These are phyloP conservation scores for Wickerhamiella infanticola DNA, from an alignment of 1,139 yeast genomes.

Conservation along the genomic window DNA sequence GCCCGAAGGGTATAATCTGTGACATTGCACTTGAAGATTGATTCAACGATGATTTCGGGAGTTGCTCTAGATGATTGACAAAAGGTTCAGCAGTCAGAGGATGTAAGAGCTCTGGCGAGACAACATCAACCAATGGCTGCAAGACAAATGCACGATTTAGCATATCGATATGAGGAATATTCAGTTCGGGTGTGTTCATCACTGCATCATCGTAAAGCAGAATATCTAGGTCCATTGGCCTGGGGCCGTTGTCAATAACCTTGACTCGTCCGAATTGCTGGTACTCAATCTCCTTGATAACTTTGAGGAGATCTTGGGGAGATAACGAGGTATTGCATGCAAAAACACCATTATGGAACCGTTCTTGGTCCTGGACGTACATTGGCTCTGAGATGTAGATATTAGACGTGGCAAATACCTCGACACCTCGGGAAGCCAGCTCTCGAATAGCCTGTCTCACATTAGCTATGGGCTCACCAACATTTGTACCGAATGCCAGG, in stretches of 20 bases:
- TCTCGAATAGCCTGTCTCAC: conserved; percentile 42
- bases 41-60: conserved; percentile 26
- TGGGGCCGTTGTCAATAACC: conserved; percentile 75
- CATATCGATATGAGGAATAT: conserved; percentile 78
- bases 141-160: conserved; percentile 81
- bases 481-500: conserved; percentile 81
- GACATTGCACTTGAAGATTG: conserved; percentile 21
- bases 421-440: conserved; percentile 31
- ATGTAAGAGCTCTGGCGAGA: conserved; percentile 48
- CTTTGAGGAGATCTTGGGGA: conserved; percentile 48
- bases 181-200: conserved; percentile 40
- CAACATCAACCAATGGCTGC: conserved; percentile 70
- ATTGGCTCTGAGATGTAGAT: conserved; percentile 83
- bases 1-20: conserved; percentile 22
- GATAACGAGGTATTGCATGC: conserved; percentile 39
- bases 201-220: conserved; percentile 49
- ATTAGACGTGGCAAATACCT: conserved; percentile 51
- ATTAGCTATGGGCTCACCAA: conserved; percentile 54
- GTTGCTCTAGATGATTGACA: conserved; percentile 48
- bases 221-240: conserved; percentile 81
- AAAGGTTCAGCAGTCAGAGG: conserved; percentile 77
- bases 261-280: conserved; percentile 56
- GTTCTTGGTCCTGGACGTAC: conserved; percentile 70
- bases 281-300: conserved; percentile 65
- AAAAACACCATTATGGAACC: conserved; percentile 72